phyloP scores from a whole-genome alignment of 2,329 filamentous ascomycete genomes.

The Calonectria hawksworthii region DNA sequence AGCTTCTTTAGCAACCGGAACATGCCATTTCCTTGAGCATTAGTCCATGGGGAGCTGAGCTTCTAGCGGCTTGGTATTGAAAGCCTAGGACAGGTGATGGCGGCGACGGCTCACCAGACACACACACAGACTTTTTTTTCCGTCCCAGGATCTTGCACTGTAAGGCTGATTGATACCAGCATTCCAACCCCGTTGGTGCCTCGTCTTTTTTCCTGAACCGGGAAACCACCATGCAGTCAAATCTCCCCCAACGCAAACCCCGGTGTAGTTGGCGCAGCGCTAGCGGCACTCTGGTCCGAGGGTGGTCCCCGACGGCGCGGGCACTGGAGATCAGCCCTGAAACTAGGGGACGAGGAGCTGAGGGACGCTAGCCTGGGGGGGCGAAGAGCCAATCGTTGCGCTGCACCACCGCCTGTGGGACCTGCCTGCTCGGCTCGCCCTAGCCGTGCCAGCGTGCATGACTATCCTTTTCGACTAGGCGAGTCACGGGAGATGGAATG shows the following conservation, averaged over 20 bases:
- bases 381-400: not conserved
- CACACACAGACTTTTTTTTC: not conserved
- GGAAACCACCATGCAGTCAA: not conserved
- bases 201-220: not conserved
- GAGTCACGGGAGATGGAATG: conserved; percentile 5
- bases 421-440: not conserved
- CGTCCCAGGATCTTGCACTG: not conserved
- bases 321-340: conserved; percentile 20
- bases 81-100: not conserved
- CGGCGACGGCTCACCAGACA: not conserved
- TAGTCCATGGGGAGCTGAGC: not conserved
- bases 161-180: not conserved
- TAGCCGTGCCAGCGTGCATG: not conserved
- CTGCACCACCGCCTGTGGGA: not conserved
- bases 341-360: conserved; percentile 10
- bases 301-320: not conserved
- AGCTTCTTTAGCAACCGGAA: not conserved
- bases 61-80: not conserved
- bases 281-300: conserved; percentile 14
- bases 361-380: not conserved
- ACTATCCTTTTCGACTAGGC: not conserved
- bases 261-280: not conserved
- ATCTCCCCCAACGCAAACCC: not conserved
- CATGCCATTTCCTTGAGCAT: not conserved
- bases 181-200: not conserved